Base-by-base conservation (phyloP, 2,329 filamentous ascomycete genomes). In the Fusarium beomiforme region DNA sequence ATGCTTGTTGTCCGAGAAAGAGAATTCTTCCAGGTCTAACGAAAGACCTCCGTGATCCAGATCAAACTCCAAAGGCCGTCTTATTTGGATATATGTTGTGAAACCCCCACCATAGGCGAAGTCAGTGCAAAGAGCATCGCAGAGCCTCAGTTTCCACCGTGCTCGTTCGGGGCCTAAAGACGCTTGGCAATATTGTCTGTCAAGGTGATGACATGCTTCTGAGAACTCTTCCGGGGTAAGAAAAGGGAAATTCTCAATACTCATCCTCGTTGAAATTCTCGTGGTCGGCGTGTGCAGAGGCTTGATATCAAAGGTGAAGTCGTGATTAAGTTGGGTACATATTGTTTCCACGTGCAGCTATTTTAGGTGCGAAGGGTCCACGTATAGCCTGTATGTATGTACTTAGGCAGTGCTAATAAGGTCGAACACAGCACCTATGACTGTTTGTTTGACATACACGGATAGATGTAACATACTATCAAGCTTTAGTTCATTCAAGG, bases 201-300 rank as follows among this genome's bases (percentile, higher is more conserved):
- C 89, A 24, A 91, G 83, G 59, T 87, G 83, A 73, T 91, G 87
- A 78, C 91, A 93, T 59, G 86, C 88, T 75, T 89, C 85, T 57
- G 87, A 81, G 70, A 93, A 93, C 76, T 93, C 91, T 42, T 88
- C 85, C 14, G 81, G 75, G 14, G 81, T 86, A 31, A 93, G 84
- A 64, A 86, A 88, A 10, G 91, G 91, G 76, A 91, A 93, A 54
- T 84, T 81, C 63, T 79, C 73, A 75, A 88, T 86, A 16, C 82
- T 82, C 79, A 82, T 82, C 46, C 29, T 64, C n/a, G n/a, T 42
- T 23, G 17, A 26, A 19, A 19, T 10, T 36, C 23, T 29, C 26
- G 19, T 41, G 36, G 6, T 60, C 23, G 26, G 16, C 24, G 44
- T 53, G 13, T 33, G 10, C 29, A 47, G 29, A 23, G 19, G 29